Base-by-base conservation (phyloP, 805 yeast species). In the Pichia deserticola region DNA sequence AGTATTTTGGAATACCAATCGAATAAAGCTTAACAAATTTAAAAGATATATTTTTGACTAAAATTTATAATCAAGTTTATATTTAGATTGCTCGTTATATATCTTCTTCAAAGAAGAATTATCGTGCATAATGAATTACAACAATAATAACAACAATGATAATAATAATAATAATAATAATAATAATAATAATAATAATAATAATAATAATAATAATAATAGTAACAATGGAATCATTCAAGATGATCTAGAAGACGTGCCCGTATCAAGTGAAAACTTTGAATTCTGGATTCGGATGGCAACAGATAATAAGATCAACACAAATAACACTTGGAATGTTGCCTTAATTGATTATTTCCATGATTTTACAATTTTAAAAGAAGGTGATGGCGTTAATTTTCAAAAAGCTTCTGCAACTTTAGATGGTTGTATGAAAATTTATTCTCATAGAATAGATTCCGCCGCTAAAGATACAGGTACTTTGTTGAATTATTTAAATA, bases 391-490 rank as follows among this genome's bases (percentile, higher is more conserved):
- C 39, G 86, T 90, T 59, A 89, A 89, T 64, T 90, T 92, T 64
- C 96, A 88, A 63, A 80, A 83, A 57, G 98, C 97, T 0, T 81
- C 93, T 0, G 89, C 95, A 3, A 88, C 97, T 0, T 70, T 92
- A 27, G 97, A 90, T 60, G 97, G 97, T 0, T 90, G 97, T 71
- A 92, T 90, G 35, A 89, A 89, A 68, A 88, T 92, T 47, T 92
- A 92, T 63, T 80, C 90, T 11, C 86, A 95, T 13, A 77, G 98
- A 58, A 89, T 92, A 27, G 97, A 90, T 60, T 85, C 96, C 0
- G 95, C 89, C 0, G 95, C 90, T 5, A 82, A 85, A 8, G 97
- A 90, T 59, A 89, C 97, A 0, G 95, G 96, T 2, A 81, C 82
- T 58, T 71, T 92, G 49, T 59, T 77, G 34, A 75, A 79, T 49